Conservation (phyloP, 371 early-diverging fungal species). For the Mycotypha africana region DNA sequence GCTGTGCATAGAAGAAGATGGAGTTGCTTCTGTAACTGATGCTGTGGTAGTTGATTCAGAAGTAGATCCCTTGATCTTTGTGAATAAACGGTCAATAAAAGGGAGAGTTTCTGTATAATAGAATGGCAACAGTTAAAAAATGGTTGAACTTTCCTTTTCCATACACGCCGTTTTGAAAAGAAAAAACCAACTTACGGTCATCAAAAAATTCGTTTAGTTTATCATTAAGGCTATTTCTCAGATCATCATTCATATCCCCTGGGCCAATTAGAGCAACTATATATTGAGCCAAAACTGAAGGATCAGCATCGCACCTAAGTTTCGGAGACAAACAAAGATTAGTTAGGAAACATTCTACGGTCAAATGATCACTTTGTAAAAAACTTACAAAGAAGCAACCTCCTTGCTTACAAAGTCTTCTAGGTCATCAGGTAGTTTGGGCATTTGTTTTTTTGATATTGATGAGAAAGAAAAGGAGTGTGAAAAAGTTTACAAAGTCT, state of each 20-base stretch:
- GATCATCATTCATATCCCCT: slow-evolving; percentile 43
- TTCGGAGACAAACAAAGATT: neutral
- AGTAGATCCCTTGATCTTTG: slow-evolving; percentile 31
- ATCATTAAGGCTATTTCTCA: slow-evolving; percentile 31
- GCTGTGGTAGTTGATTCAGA: slow-evolving; percentile 4
- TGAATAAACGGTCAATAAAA: slow-evolving; percentile 65
- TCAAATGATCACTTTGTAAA: no score
- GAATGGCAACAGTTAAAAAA: no score
- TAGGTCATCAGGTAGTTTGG: slow-evolving; percentile 25
- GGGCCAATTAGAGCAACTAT: slow-evolving; percentile 72
- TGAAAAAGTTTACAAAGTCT: no score
- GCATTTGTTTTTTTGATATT: no score
- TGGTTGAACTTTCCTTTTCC: neutral
- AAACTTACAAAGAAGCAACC: slow-evolving; percentile 46
- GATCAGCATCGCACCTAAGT: slow-evolving; percentile 75
- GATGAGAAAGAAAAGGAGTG: neutral
- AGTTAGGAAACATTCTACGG: no score
- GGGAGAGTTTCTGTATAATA: slow-evolving; percentile 52
- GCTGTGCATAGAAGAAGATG: neutral
- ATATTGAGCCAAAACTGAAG: slow-evolving; percentile 73
- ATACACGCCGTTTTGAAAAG: no score
- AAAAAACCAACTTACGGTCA: slow-evolving; percentile 41
- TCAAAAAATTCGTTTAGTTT: slow-evolving; percentile 54
- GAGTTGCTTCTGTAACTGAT: no score
- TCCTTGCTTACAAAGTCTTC: slow-evolving; percentile 43